These are phyloP conservation scores for Astrocystis sublimbata DNA, from an alignment of 495 filamentous ascomycete genomes.

Conservation along the genomic window DNA sequence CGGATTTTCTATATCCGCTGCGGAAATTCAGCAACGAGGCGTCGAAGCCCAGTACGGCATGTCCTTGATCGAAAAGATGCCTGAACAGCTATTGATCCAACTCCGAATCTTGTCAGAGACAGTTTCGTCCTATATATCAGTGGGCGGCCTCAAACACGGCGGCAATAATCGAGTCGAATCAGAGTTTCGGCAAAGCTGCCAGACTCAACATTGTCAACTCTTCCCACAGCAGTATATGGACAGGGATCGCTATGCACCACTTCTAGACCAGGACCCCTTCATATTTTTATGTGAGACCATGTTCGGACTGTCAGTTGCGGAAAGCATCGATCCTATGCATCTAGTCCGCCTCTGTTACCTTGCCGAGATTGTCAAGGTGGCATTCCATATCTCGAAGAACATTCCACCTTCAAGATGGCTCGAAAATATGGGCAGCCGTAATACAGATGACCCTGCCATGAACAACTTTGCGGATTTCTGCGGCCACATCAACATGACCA, in stretches of 20 bases:
- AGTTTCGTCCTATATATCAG: slow-evolving; percentile 75
- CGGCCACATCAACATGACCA: slow-evolving; percentile 34
- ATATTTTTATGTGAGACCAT: slow-evolving; percentile 82
- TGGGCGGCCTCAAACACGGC: slow-evolving; percentile 64
- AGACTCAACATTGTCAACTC: slow-evolving; percentile 74
- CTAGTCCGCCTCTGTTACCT: slow-evolving; percentile 87
- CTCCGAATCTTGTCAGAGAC: slow-evolving; percentile 91
- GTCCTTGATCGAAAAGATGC: slow-evolving; percentile 81
- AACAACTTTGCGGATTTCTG: slow-evolving; percentile 49
- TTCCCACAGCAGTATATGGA: slow-evolving; percentile 58
- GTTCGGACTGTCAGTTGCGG: slow-evolving; percentile 51
- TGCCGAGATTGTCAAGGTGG: slow-evolving; percentile 84
- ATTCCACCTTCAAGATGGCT: slow-evolving; percentile 41
- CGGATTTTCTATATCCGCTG: slow-evolving; percentile 84
- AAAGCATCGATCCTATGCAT: slow-evolving; percentile 73
- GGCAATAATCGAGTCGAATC: slow-evolving; percentile 61
- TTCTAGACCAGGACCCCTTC: slow-evolving; percentile 79
- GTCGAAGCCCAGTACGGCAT: slow-evolving; percentile 71
- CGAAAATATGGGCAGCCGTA: slow-evolving; percentile 36
- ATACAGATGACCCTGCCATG: slow-evolving; percentile 37
- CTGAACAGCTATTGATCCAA: slow-evolving; percentile 78
- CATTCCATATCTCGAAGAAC: slow-evolving; percentile 52
- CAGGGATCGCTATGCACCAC: slow-evolving; percentile 49
- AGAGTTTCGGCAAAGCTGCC: slow-evolving; percentile 70
- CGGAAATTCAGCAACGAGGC: slow-evolving; percentile 91